Percentiles rank a stretch among this genome's conserved stretches.
Evolutionary conservation across 2,329 filamentous ascomycete genomes (phyloP).

Genomic region (Penicillium sclerotigenum): DNA sequence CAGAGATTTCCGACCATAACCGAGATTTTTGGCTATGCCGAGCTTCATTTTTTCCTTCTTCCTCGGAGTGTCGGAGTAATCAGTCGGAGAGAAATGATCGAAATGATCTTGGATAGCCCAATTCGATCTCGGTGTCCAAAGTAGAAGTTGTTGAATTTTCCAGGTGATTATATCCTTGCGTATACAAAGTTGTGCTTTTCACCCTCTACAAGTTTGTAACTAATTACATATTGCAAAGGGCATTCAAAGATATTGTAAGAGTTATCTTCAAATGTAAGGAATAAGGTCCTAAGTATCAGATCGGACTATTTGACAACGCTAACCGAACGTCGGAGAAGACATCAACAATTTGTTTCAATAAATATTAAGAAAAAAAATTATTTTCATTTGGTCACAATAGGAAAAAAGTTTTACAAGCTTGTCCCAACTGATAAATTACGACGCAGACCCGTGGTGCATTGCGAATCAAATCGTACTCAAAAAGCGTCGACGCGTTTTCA

Average conservation of each 20-base stretch:
- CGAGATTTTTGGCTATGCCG: slow-evolving; percentile 10
- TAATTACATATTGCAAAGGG: background rate
- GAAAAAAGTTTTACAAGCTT: slow-evolving; percentile 9
- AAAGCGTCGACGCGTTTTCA: slow-evolving; percentile 41
- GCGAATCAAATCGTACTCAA: slow-evolving; percentile 51
- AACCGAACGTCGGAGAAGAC: no score
- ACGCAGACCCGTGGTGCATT: slow-evolving; percentile 34
- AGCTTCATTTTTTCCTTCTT: background rate
- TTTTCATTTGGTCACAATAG: background rate
- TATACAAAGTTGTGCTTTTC: background rate
- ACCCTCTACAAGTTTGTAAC: background rate
- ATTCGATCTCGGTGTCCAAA: slow-evolving; percentile 4
- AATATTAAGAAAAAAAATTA: background rate
- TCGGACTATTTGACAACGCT: no score
- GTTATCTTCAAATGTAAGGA: background rate
- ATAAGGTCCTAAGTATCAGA: no score
- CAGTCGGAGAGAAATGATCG: background rate
- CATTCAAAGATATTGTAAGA: background rate
- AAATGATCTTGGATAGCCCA: background rate
- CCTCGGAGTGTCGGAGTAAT: slow-evolving; percentile 1
- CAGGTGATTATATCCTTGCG: background rate
- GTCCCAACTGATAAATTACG: slow-evolving; percentile 49
- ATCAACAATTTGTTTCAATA: background rate
- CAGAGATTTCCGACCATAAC: slow-evolving; percentile 27
- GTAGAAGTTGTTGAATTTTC: background rate